A percentile compares a stretch with the other conserved stretches of the same genome.
These are phyloP conservation scores for Geotrichum aggregatum DNA, from an alignment of 1,139 yeast genomes.

Conservation along the genomic window DNA sequence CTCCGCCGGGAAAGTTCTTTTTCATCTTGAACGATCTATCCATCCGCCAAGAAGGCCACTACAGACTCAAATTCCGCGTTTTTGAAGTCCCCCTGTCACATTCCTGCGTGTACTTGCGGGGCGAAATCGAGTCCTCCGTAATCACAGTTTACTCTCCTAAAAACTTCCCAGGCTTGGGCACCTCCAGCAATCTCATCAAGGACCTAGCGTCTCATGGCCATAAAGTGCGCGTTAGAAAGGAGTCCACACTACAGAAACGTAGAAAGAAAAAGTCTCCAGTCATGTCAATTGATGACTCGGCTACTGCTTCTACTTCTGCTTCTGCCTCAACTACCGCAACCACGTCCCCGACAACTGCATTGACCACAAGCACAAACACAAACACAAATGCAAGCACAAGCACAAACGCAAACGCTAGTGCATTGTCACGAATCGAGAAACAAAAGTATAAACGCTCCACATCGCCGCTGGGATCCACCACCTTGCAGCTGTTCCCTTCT, in stretches of 20 bases:
- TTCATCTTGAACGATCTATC: constrained; percentile 38
- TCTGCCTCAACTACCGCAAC: background rate
- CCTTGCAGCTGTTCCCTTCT: too few species aligned
- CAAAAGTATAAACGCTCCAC: too few species aligned
- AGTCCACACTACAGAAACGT: constrained; percentile 26
- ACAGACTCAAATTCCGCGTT: constrained; percentile 33
- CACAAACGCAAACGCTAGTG: too few species aligned
- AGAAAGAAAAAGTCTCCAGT: constrained; percentile 16
- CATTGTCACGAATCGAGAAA: too few species aligned
- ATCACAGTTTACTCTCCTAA: constrained; percentile 39
- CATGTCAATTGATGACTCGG: too few species aligned
- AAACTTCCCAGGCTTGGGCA: constrained; percentile 39
- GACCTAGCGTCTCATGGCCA: constrained; percentile 39
- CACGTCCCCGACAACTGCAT: background rate
- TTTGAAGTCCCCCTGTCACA: constrained; percentile 32
- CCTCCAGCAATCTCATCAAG: constrained; percentile 36
- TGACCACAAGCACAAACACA: background rate
- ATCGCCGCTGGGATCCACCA: too few species aligned
- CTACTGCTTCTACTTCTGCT: too few species aligned
- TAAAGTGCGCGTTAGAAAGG: constrained; percentile 38
- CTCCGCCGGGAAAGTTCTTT: constrained; percentile 32
- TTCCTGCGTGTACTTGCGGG: constrained; percentile 28
- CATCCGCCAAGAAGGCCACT: constrained; percentile 38
- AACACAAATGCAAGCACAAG: too few species aligned
- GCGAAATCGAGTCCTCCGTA: constrained; percentile 29